Evolutionary conservation across 1,284 basidiomycete species (phyloP), one percentile per base, ranked within the genome.

Genomic region (Mycosarcoma mackinlayi): DNA sequence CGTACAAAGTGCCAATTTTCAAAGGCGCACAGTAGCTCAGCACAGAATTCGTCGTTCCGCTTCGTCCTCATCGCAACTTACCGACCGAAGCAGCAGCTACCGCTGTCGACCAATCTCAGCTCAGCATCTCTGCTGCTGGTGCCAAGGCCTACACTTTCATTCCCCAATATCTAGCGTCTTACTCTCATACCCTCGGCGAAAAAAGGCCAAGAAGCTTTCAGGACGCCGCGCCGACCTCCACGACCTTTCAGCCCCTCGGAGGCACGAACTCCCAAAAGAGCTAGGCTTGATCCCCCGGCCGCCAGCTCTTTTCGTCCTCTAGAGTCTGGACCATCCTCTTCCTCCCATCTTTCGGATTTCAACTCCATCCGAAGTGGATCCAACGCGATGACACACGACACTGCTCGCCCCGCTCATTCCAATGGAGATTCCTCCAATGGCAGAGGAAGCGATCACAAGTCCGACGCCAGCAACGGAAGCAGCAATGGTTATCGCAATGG

Each of bases 241-340:
- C 56, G 34, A 33, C 39, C 56, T 7, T 31, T 46, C 42, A 54
- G 56, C 27, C 57, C 63, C 44, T 50, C 52, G 57, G 57, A 66
- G 63, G 63, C 56, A 28, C 63, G 47, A 38, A 25, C 31, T 52
- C 44, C 47, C 23, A 66, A 66, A 34, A 60, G 63, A 55, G 63
- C 57, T 39, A 60, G 63, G 63, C 50, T 60, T 23, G 31, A 40
- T 9, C 40, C 56, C 7, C 30, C 27, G 11, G 19, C 47, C 11
- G 31, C 63, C 38, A 50, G 48, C 52, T 55, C 56, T 54, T 41
- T 38, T 41, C 46, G 24, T 39, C 45, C 54, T 50, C 40, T 39
- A 42, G 50, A 47, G 40, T 27, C 45, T 14, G 45, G 44, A 51
- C 49, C 28, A 1, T 40, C 49, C 30, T 39, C 61, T 19, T 47